Base-by-base conservation (phyloP, 164 flowering plant species). In the Sedum album region DNA sequence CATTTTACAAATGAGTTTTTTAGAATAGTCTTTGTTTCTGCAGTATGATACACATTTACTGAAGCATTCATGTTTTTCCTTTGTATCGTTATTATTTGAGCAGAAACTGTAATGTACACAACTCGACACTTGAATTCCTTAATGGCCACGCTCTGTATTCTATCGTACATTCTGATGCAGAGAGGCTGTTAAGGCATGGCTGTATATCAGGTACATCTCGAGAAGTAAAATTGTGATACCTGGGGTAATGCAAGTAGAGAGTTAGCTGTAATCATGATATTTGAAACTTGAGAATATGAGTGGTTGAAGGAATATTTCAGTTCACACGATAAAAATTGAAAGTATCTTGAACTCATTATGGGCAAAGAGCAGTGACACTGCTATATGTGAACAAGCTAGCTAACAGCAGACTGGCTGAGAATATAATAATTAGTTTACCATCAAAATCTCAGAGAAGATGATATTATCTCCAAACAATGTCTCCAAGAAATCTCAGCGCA, bases 391-490 rank as follows among this genome's bases (percentile, higher is more conserved):
- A 48, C 2, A 42, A 42, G 38, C 11, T n/a, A n/a, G 14, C 46
- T 1, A 48, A 14, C 21, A 17, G 21, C 53, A 1, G 18, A 48
- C 53, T n/a, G n/a, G n/a, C n/a, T n/a, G n/a, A 17, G 57, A 51
- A 17, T 8, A 39, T 39, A 44, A 2, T 4, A 25, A 55, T 17
- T 20, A 13, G 60, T 9, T 55, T 25, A 55, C 60, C 60, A 55
- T 55, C 60, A 23, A 23, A 55, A 26, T 55, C 9, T 55, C 31
- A 0, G 3, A 20, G 23, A 55, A 13, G 31, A 7, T 55, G 6
- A 26, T 65, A 26, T 65, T 38, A 65, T 65, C 30, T 65, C 67
- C 67, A 65, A 38, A 65, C 67, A 65, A 65, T 65, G 67, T 65
- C 67, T 65, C 67, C 67, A 6, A 65, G 42, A 41, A 65, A 65